Conservation (phyloP, 2,329 filamentous ascomycete genomes). For the Claviceps africana region DNA sequence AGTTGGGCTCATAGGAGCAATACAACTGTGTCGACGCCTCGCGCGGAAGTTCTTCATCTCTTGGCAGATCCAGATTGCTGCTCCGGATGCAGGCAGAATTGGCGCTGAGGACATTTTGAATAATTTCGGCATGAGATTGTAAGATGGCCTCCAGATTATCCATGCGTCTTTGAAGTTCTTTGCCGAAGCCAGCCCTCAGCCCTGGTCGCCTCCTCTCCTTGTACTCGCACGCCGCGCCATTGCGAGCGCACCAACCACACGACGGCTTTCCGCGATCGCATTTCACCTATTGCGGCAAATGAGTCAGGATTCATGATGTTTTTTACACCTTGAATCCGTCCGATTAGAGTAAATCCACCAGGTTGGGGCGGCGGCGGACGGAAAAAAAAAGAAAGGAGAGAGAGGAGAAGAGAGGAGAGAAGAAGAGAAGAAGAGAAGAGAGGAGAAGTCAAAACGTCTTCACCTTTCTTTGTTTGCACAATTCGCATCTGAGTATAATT, state of each 20-base stretch:
- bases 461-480: slow-evolving; percentile 75
- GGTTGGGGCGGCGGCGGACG: no score
- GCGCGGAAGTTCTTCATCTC: slow-evolving; percentile 42
- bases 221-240: slow-evolving; percentile 50
- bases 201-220: slow-evolving; percentile 57
- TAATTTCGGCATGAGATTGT: slow-evolving; percentile 50
- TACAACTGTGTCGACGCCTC: slow-evolving; percentile 32
- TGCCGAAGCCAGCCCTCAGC: slow-evolving; percentile 52
- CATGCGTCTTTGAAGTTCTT: slow-evolving; percentile 58
- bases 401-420: no score
- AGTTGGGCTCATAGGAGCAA: slow-evolving; percentile 32
- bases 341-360: no score
- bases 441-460: slow-evolving; percentile 8
- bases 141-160: slow-evolving; percentile 56
- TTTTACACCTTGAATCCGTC: no score
- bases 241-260: slow-evolving; percentile 54
- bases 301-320: neutral
- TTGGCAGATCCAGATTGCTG: slow-evolving; percentile 36
- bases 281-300: slow-evolving; percentile 38
- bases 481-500: slow-evolving; percentile 45
- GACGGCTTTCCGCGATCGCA: slow-evolving; percentile 64
- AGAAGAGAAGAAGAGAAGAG: no score
- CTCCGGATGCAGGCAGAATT: slow-evolving; percentile 27
- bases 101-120: slow-evolving; percentile 40
- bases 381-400: no score